Base-by-base conservation (phyloP, 306 rosid species). In the Malus asiatica region DNA sequence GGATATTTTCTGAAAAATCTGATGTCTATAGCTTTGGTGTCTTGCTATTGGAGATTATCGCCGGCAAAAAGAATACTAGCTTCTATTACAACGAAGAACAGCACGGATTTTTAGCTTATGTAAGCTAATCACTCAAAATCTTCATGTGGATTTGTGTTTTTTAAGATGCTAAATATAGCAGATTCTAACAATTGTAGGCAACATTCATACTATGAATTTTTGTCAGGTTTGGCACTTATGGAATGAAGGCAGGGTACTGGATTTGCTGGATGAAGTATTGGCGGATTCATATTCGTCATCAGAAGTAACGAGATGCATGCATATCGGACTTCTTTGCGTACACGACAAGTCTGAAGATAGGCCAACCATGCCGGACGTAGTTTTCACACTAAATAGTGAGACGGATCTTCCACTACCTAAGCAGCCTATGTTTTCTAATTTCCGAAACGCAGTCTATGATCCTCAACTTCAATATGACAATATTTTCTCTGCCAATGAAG, bases 11-110 rank as follows among this genome's bases (percentile, higher is more conserved):
- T 1, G 77, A 77, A 22, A 80, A 76, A 65, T 79, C 81, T 3
- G 79, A 83, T 73, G 82, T 76, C 4, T 84, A 42, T 15, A 84
- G 78, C 75, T 74, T 80, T 45, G 84, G 84, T 0, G 77, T 84
- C 68, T 62, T 84, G 30, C 2, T 80, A 3, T 53, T 84, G 22
- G 82, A 84, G 73, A 77, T 84, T n/a, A 70, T 51, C 20, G n/a
- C 57, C 0, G 3, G 9, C 57, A 51, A 18, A 16, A 51, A 16
- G 74, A 84, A 78, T 65, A 78, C 33, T 12, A 22, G 76, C 72
- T 77, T 73, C 46, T 53, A 64, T 32, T 29, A 23, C 51, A 22
- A 8, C 2, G 44, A 79, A 3, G 22, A 77, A 38, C 52, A 68
- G n/a, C 55, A 69, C 14, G 68, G 82, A 23, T 81, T 85, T 23